Evolutionary conservation across 257 asterid genomes (phyloP).

Genomic region (Leonotis leonurus): DNA sequence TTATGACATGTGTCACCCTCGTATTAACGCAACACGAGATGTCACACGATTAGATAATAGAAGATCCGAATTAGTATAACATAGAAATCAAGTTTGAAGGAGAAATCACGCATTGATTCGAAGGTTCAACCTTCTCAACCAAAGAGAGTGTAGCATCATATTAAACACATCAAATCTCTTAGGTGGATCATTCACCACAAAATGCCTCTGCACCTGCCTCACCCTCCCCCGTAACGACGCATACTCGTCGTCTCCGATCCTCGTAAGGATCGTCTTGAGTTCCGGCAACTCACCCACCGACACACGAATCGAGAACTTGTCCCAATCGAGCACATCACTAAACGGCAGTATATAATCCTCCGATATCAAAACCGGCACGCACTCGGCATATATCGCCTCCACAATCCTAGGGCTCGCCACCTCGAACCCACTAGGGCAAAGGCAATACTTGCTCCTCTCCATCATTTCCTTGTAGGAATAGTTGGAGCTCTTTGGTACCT

Average conservation of each 20-base stretch:
- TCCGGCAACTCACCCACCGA: slow-evolving; percentile 30
- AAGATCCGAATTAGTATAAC: too few species aligned
- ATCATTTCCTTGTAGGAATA: slow-evolving; percentile 35
- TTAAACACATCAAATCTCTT: slow-evolving; percentile 50
- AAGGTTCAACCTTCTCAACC: slow-evolving; percentile 64
- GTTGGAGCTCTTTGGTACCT: slow-evolving; percentile 22
- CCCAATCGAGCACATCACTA: slow-evolving; percentile 62
- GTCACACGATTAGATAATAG: too few species aligned
- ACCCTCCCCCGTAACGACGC: slow-evolving; percentile 27
- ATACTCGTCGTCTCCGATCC: slow-evolving; percentile 34
- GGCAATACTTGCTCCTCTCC: slow-evolving; percentile 44
- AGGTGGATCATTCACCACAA: slow-evolving; percentile 49
- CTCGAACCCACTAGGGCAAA: slow-evolving; percentile 63
- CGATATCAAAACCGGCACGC: slow-evolving; percentile 53
- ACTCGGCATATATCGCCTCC: slow-evolving; percentile 56
- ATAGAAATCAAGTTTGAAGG: too few species aligned
- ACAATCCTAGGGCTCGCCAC: slow-evolving; percentile 62
- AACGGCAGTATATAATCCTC: slow-evolving; percentile 45
- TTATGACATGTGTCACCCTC: too few species aligned
- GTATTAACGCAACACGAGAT: too few species aligned
- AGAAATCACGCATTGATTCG: slow-evolving; percentile 22
- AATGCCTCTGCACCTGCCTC: slow-evolving; percentile 42
- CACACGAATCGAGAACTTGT: slow-evolving; percentile 37
- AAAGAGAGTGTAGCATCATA: slow-evolving; percentile 56
- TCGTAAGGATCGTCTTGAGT: slow-evolving; percentile 33